Percentiles rank a stretch among this genome's conserved stretches.
Evolutionary conservation across 345 rosid species (phyloP).

Genomic region (Syzygium grande): DNA sequence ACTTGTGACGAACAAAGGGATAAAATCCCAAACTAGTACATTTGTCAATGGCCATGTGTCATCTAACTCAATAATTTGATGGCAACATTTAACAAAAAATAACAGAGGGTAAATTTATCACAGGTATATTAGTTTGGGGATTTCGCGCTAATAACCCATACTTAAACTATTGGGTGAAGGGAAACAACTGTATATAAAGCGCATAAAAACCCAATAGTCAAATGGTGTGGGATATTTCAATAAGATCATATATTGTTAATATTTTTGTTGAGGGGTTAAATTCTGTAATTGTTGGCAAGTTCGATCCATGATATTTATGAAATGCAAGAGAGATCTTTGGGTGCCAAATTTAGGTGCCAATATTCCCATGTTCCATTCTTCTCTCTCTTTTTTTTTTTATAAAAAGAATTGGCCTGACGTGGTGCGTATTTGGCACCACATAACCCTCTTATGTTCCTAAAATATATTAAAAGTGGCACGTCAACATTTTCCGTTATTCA

Average conservation of each 20-base stretch:
- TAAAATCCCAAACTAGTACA: no score
- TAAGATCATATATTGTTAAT: neutral
- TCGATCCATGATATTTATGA: neutral
- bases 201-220: neutral
- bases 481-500: neutral
- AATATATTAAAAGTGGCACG: neutral
- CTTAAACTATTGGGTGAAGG: neutral
- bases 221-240: neutral
- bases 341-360: neutral
- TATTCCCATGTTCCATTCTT: neutral
- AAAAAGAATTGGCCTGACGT: neutral
- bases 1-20: no score
- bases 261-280: neutral
- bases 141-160: no score
- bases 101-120: no score
- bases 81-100: no score
- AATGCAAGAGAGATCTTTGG: neutral
- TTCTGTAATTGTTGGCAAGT: neutral
- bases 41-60: no score
- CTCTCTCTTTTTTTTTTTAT: no score
- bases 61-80: no score
- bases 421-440: neutral
- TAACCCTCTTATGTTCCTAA: neutral
- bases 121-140: no score
- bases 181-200: neutral